A percentile compares a stretch with the other conserved stretches of the same genome.
phyloP scores from a whole-genome alignment of 129 eudicot genomes.

The Lactuca sativa region DNA sequence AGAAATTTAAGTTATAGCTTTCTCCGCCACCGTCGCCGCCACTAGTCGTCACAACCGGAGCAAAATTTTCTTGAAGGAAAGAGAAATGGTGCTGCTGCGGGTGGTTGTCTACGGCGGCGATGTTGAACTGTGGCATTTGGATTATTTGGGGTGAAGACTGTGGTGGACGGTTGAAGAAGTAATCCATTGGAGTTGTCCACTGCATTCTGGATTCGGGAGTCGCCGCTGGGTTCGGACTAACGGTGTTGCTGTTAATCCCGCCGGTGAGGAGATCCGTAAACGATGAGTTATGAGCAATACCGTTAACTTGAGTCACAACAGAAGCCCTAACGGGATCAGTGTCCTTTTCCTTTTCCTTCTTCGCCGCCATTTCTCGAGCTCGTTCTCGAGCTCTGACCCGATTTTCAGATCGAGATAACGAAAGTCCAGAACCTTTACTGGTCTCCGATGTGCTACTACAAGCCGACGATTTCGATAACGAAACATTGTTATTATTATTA shows the following conservation, averaged over 20 bases:
- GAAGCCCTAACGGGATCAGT: conserved; percentile 22
- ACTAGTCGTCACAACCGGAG: conserved; percentile 39
- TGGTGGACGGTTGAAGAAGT: conserved; percentile 31
- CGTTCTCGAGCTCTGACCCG: conserved; percentile 68
- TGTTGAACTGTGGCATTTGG: conserved; percentile 39
- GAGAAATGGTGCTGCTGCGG: conserved; percentile 48
- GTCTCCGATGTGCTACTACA: conserved; percentile 81
- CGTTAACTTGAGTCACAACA: conserved; percentile 23
- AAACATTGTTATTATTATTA: conserved; percentile 29
- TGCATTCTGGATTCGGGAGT: conserved; percentile 27
- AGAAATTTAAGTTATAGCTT: conserved; percentile 55
- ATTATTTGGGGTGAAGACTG: conserved; percentile 25
- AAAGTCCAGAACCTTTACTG: conserved; percentile 72
- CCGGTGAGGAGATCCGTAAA: conserved; percentile 74
- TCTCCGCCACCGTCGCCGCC: conserved; percentile 36
- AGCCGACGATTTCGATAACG: conserved; percentile 49
- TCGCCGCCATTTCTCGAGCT: conserved; percentile 73
- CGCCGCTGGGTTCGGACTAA: background rate
- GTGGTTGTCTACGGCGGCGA: conserved; percentile 31
- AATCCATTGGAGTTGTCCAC: conserved; percentile 41
- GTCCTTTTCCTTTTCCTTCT: conserved; percentile 60
- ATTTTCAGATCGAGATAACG: conserved; percentile 67
- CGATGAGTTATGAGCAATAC: conserved; percentile 51
- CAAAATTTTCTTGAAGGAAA: conserved; percentile 54
- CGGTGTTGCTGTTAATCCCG: conserved; percentile 4